These are phyloP conservation scores for Kwoniella sp. DNA, from an alignment of 768 basidiomycete genomes.

Conservation along the genomic window DNA sequence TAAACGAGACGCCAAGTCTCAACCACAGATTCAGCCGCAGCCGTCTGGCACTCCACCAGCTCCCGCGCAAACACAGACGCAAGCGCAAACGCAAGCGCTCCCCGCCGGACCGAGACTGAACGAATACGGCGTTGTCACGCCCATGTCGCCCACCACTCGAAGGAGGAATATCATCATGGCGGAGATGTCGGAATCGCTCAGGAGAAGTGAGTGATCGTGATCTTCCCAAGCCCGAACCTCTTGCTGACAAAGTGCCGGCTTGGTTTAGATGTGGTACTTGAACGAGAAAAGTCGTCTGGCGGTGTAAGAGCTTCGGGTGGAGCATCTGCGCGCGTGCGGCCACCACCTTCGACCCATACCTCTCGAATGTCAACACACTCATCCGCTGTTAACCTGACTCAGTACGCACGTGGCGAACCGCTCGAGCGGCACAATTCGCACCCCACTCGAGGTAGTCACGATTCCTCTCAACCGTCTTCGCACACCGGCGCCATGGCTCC, in stretches of 20 bases:
- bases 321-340: slow-evolving; percentile 10
- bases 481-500: slow-evolving; percentile 16
- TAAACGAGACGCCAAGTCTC: slow-evolving; percentile 31
- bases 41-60: background rate
- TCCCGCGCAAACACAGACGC: background rate
- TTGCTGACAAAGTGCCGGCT: background rate
- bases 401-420: slow-evolving; percentile 28
- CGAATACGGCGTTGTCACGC: slow-evolving; percentile 30
- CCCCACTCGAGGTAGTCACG: slow-evolving; percentile 16
- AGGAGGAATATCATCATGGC: slow-evolving; percentile 46
- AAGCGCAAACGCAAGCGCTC: slow-evolving; percentile 10
- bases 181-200: slow-evolving; percentile 49
- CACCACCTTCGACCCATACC: slow-evolving; percentile 27
- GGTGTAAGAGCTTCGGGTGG: slow-evolving; percentile 2
- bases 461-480: slow-evolving; percentile 17
- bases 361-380: slow-evolving; percentile 25
- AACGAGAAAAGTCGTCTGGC: slow-evolving; percentile 44
- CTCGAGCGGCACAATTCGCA: slow-evolving; percentile 27
- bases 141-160: slow-evolving; percentile 43
- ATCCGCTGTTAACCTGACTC: slow-evolving; percentile 34
- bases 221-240: background rate
- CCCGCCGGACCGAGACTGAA: slow-evolving; percentile 25
- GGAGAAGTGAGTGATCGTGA: slow-evolving; percentile 39
- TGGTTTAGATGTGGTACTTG: slow-evolving; percentile 44
- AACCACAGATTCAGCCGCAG: slow-evolving; percentile 6